Evolutionary conservation across 768 basidiomycete species (phyloP), one percentile per base, ranked within the genome.

Genomic region (Clitopilus passeckerianus): DNA sequence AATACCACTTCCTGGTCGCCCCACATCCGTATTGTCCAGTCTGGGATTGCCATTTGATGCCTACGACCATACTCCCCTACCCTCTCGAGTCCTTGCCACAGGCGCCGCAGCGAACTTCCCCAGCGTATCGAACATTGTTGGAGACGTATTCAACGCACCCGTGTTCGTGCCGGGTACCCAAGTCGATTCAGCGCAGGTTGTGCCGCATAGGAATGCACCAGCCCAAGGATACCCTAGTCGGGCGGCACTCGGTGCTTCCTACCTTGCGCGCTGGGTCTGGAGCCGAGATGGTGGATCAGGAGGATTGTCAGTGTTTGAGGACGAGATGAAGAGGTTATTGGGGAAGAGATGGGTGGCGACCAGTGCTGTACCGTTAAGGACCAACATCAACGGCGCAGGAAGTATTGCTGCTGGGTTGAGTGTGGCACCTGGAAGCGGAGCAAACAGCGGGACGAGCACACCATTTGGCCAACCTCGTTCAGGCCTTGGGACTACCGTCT

Each of bases 21-120:
- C 65, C 18, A 62, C 65, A 20, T 61, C 67, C 27, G 66, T 66
- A 7, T 63, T 73, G 27, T 76, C 77, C 43, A 84, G 77, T 62
- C 78, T 88, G 34, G 89, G 89, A 0, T 73, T 91, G 4, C 64
- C 87, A 0, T 93, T 93, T 67, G 90, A 93, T 64, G 90, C 90
- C 0, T 93, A 93, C 70, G 89, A 91, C 68, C 76, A 78, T 53
- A 74, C 78, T 0, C 79, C 84, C 0, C 78, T 93, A 0, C 93
- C 93, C 0, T 68, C 77, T 0, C 78, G 91, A 37, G 70, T 93
- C 23, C 69, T 94, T 43, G 82, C 87, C 0, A 87, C 86, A 0
- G 93, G 93, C 1, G 89, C 91, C 0, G 90, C 91, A 0, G 87
- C 89, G 1, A 91, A 91, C 71, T 94, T 93, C 73, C 92, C 92